Conservation (phyloP, 176 grass and related monocot species). For the Zizania latifolia region DNA sequence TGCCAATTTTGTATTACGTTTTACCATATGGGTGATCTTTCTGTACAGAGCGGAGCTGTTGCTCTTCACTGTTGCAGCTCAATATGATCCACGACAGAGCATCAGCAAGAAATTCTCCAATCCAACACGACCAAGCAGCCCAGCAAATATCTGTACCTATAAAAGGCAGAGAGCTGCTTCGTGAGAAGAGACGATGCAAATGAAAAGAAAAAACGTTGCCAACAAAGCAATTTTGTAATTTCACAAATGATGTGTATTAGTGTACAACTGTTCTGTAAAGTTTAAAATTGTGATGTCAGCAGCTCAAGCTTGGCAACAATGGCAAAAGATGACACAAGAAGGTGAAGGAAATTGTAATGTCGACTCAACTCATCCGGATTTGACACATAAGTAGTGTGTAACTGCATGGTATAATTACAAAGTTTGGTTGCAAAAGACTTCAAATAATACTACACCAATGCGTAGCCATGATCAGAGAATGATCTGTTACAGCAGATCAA, state of each 20-base stretch:
- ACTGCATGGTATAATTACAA: no score
- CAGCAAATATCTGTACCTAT: slow-evolving; percentile 30
- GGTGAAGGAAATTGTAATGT: no score
- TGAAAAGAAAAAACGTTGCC: no score
- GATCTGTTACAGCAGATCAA: background rate
- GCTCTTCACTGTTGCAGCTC: slow-evolving; percentile 45
- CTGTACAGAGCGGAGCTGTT: slow-evolving; percentile 34
- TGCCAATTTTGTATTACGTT: slow-evolving; percentile 60
- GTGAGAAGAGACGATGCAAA: background rate
- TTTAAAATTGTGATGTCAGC: no score
- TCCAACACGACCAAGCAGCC: slow-evolving; percentile 40
- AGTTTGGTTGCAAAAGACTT: no score
- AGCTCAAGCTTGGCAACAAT: no score
- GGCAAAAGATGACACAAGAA: no score
- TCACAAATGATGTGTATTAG: no score
- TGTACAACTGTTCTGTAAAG: no score
- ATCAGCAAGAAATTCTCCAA: slow-evolving; percentile 34
- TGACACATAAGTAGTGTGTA: no score
- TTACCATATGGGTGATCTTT: slow-evolving; percentile 41
- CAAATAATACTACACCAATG: background rate
- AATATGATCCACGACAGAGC: slow-evolving; percentile 49
- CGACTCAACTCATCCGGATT: no score
- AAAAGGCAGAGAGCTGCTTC: background rate
- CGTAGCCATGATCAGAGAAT: background rate
- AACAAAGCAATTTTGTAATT: no score